A percentile compares a stretch with the other conserved stretches of the same genome.
Evolutionary conservation across 31 red algal genomes (phyloP).

Genomic region (Odonthalia washingtoniensis): DNA sequence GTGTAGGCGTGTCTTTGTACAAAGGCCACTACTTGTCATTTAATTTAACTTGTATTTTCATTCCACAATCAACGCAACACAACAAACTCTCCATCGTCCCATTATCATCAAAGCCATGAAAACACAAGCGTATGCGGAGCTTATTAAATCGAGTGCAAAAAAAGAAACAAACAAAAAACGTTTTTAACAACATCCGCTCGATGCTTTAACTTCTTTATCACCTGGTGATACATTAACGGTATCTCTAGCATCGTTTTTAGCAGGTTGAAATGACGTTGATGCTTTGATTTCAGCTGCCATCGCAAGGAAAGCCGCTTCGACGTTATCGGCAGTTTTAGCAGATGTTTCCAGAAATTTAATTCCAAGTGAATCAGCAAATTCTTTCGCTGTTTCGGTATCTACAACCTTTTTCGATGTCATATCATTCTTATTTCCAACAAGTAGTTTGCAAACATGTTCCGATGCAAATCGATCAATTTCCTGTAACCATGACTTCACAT

Average conservation of each 20-base stretch:
- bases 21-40: too few species aligned
- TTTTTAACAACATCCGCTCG: slow-evolving; percentile 77
- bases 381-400: slow-evolving; percentile 87
- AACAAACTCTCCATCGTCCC: too few species aligned
- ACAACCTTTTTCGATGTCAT: slow-evolving; percentile 94
- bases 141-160: too few species aligned
- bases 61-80: too few species aligned
- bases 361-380: slow-evolving; percentile 95
- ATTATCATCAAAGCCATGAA: too few species aligned
- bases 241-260: slow-evolving; percentile 73
- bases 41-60: too few species aligned
- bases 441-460: slow-evolving; percentile 94
- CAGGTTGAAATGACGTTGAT: slow-evolving; percentile 82
- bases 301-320: slow-evolving; percentile 93
- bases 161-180: too few species aligned
- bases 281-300: slow-evolving; percentile 98
- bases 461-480: slow-evolving; percentile 96
- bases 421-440: slow-evolving; percentile 99
- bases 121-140: too few species aligned
- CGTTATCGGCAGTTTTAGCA: slow-evolving; percentile 96
- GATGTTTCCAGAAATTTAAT: slow-evolving; percentile 98
- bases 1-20: too few species aligned
- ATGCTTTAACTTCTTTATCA: slow-evolving; percentile 78
- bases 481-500: slow-evolving; percentile 96
- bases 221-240: slow-evolving; percentile 78